Evolutionary conservation across 1,284 basidiomycete species (phyloP), one percentile per base, ranked within the genome.

Genomic region (Trametes versicolor): DNA sequence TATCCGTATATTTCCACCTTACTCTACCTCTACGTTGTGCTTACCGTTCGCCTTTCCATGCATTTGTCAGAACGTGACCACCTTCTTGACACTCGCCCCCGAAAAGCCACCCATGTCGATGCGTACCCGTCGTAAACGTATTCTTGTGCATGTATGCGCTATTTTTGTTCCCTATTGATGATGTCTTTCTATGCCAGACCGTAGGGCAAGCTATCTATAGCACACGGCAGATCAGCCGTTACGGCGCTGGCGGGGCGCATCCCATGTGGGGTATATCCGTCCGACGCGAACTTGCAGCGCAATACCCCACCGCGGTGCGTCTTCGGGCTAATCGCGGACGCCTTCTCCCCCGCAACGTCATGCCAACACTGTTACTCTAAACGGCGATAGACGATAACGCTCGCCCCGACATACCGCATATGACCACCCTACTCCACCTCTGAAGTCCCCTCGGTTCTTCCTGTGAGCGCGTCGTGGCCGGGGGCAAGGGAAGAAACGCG

Each of bases 121-220:
- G 29, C 13, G 39, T 58, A 41, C 55, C 34, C 47, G 41, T 23
- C 47, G 50, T 62, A 64, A 63, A 63, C 64, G 67, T 69, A 69
- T 60, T 57, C 58, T 57, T 36, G 41, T 8, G 60, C 64, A 66
- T 63, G 62, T 69, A 62, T 49, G 54, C 62, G 58, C 56, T 58
- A 52, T 63, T 53, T 54, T 58, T 60, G 58, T 60, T 34, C 41
- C 41, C 52, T 64, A 66, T 69, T 69, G 67, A 68, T 60, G 52
- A 54, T 55, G 54, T 32, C 60, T 56, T 58, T 57, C 54, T 32
- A 59, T 65, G 54, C 57, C 63, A 64, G 66, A 59, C 48, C 21
- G 29, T 34, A 51, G 54, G 39, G 48, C 48, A 36, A 21, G 43
- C 59, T 60, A 60, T 54, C 51, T 36, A 47, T 60, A 60, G 43